phyloP scores from a whole-genome alignment of 495 filamentous ascomycete genomes.

The Penicillium steckii region DNA sequence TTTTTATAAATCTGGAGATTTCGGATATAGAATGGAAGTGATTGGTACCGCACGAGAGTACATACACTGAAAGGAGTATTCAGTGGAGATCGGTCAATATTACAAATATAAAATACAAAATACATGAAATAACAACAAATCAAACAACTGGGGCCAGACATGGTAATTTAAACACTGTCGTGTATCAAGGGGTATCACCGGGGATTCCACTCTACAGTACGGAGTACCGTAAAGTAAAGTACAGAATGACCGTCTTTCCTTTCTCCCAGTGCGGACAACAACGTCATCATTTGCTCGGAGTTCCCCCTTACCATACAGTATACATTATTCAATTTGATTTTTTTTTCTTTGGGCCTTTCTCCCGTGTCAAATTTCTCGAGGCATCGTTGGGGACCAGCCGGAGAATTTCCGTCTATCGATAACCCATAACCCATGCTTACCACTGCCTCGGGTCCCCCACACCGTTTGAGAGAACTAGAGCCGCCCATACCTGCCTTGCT shows the following conservation, averaged over 20 bases:
- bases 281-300: no score
- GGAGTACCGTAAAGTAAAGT: no score
- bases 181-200: no score
- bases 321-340: no score
- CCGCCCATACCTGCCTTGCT: conserved; percentile 6
- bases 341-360: conserved; percentile 2
- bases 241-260: no score
- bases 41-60: conserved; percentile 12
- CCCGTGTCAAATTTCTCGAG: not conserved
- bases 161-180: no score
- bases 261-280: no score
- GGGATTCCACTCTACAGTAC: not conserved
- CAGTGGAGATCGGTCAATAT: no score
- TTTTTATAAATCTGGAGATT: not conserved
- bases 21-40: conserved; percentile 16
- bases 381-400: conserved; percentile 9
- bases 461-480: conserved; percentile 2
- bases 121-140: no score
- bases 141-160: no score
- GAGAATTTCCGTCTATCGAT: conserved; percentile 19
- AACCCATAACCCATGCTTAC: conserved; percentile 10
- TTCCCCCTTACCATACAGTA: no score
- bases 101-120: no score
- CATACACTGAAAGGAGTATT: conserved; percentile 1
- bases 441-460: conserved; percentile 11